Conservation (phyloP, 2,329 filamentous ascomycete genomes). For the Xylaria sp. region DNA sequence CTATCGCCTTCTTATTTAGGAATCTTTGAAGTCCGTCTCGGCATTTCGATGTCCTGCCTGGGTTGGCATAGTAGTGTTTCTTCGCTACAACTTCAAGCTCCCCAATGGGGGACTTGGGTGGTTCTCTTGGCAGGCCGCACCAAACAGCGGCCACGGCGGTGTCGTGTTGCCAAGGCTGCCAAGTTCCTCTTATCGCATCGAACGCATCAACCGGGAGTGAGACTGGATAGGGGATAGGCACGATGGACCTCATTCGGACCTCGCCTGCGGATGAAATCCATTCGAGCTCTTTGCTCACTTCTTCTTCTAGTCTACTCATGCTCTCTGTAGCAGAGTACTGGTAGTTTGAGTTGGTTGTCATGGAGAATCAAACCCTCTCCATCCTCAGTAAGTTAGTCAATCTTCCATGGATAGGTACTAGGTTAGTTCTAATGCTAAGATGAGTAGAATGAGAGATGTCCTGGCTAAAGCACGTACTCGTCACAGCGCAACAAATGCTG, state of each 20-base stretch:
- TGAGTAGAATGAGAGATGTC: too few species aligned
- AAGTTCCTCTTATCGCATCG: conserved; percentile 37
- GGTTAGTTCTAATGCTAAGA: too few species aligned
- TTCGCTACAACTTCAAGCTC: conserved; percentile 18
- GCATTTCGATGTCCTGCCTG: conserved; percentile 34
- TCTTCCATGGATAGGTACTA: too few species aligned
- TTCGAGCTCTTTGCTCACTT: neutral
- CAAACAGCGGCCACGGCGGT: neutral
- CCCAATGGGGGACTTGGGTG: conserved; percentile 28
- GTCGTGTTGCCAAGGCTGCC: conserved; percentile 31
- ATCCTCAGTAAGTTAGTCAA: too few species aligned
- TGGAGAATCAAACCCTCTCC: too few species aligned
- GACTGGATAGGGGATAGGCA: neutral
- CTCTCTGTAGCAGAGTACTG: too few species aligned
- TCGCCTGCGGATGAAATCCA: neutral
- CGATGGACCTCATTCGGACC: neutral
- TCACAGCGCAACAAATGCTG: too few species aligned
- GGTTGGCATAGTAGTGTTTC: conserved; percentile 34
- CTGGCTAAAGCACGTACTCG: too few species aligned
- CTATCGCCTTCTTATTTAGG: conserved; percentile 38
- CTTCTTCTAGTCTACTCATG: neutral
- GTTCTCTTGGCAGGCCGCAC: conserved; percentile 21
- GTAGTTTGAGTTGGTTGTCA: too few species aligned
- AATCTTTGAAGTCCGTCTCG: conserved; percentile 20
- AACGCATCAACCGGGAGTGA: neutral